Evolutionary conservation across 176 grass and related monocot genomes (phyloP), one percentile per base, ranked within the genome.

Genomic region (Elaeis guineensis): DNA sequence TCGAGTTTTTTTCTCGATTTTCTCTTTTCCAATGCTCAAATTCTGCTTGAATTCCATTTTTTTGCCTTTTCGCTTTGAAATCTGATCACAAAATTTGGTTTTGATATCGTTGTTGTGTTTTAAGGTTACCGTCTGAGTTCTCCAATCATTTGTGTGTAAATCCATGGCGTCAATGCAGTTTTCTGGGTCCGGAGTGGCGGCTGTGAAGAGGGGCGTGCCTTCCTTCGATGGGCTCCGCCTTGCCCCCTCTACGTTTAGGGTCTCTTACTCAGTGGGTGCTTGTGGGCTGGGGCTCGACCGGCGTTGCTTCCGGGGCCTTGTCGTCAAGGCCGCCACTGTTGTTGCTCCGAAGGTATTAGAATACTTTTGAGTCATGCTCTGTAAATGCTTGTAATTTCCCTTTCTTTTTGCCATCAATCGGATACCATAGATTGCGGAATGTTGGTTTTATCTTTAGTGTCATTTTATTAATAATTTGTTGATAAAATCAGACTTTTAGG

Each of bases 261-360:
- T 25, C 50, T 53, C 82, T 32, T 66, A 35, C 9, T 19, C 63
- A 4, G 39, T 52, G 3, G 39, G 62, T 4, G 21, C 7, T 17
- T 52, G 18, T 9, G 70, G 50, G 5, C 20, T 61, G 21, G 56
- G 35, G 9, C 44, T 75, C 17, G 39, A 22, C 48, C 35, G 71
- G 16, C 71, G 76, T 23, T 52, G 72, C 64, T 69, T 62, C 11
- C 51, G 69, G 16, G 72, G 72, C 17, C 72, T 90, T 61, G 69
- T 86, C 19, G 82, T 83, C 11, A 79, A 80, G 64, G 87, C 87
- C 51, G 79, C 79, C 51, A 86, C 76, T 9, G 76, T 86, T 32
- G 79, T 90, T 4, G 78, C 87, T 3, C 87, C 87, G 17, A 90
- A 90, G 87, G 87, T 90, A 70, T 51, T 5, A 1, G 19, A 12